Percentiles rank a stretch among this genome's conserved stretches.
Conservation (phyloP, 495 filamentous ascomycete genomes). For the Penicillium dipodomyicola region DNA sequence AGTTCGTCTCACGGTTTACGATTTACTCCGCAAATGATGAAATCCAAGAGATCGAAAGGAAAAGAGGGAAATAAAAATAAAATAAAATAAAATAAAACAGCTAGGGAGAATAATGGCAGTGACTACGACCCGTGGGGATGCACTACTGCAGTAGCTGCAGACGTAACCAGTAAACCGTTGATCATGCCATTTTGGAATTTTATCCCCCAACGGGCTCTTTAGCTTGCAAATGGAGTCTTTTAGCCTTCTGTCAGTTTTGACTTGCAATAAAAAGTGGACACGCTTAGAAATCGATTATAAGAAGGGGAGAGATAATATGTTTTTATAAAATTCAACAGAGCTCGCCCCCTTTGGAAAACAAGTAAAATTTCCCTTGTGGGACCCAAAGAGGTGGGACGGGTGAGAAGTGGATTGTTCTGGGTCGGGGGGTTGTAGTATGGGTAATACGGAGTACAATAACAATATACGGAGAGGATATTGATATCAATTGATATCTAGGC, state of each 20-base stretch:
- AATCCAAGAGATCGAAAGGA: not conserved
- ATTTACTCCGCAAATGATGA: not conserved
- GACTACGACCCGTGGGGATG: not conserved
- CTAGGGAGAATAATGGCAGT: not conserved
- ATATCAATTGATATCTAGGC: no score
- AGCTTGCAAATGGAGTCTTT: not conserved
- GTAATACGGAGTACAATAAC: no score
- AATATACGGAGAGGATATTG: no score
- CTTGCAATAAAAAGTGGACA: not conserved
- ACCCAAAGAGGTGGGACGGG: not conserved
- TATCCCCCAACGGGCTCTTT: not conserved
- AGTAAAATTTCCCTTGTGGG: not conserved
- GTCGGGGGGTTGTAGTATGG: no score
- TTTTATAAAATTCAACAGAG: no score
- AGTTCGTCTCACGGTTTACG: not conserved
- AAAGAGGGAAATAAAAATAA: not conserved
- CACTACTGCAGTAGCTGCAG: constrained; percentile 1
- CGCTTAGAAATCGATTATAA: no score
- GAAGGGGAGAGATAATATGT: no score
- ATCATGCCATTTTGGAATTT: constrained; percentile 1
- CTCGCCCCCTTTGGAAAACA: no score
- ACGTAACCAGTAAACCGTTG: not conserved
- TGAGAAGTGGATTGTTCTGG: constrained; percentile 1
- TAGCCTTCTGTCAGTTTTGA: not conserved
- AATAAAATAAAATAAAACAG: not conserved